Evolutionary conservation across 2,329 filamentous ascomycete genomes (phyloP).

Genomic region (Stemphylium vesicarium): DNA sequence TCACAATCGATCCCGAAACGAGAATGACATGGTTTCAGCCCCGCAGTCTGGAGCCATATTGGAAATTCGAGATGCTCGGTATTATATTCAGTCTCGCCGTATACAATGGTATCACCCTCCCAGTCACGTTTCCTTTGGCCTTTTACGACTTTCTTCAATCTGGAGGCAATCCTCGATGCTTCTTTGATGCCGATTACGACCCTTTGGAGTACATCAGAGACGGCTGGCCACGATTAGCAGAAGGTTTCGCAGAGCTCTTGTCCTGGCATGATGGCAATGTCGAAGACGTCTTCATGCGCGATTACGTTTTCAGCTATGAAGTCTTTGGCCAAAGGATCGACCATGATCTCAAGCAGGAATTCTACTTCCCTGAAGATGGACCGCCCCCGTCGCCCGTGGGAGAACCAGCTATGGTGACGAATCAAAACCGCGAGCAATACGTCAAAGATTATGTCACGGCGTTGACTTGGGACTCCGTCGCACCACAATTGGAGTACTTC

Average conservation of each 20-base stretch:
- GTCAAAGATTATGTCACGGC: conserved; percentile 76
- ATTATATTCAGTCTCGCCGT: conserved; percentile 87
- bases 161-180: conserved; percentile 59
- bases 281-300: conserved; percentile 80
- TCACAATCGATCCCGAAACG: conserved; percentile 77
- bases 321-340: conserved; percentile 60
- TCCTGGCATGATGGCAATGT: conserved; percentile 83
- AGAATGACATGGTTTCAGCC: conserved; percentile 89
- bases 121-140: conserved; percentile 83
- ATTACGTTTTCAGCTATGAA: conserved; percentile 82
- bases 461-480: conserved; percentile 38
- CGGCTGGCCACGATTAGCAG: conserved; percentile 84
- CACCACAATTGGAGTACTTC: conserved; percentile 84
- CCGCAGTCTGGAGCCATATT: conserved; percentile 78
- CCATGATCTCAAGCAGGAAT: conserved; percentile 58
- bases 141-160: conserved; percentile 77
- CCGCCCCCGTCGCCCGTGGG: neutral
- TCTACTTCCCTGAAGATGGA: neutral
- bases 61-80: conserved; percentile 90
- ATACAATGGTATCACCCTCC: conserved; percentile 91
- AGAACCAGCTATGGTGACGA: conserved; percentile 77
- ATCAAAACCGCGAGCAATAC: conserved; percentile 77
- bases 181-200: neutral
- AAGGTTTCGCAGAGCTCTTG: conserved; percentile 73
- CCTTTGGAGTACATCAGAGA: conserved; percentile 77